A percentile compares a stretch with the other conserved stretches of the same genome.
phyloP scores from a whole-genome alignment of 2,329 filamentous ascomycete species.

The Gremmenia infestans region DNA sequence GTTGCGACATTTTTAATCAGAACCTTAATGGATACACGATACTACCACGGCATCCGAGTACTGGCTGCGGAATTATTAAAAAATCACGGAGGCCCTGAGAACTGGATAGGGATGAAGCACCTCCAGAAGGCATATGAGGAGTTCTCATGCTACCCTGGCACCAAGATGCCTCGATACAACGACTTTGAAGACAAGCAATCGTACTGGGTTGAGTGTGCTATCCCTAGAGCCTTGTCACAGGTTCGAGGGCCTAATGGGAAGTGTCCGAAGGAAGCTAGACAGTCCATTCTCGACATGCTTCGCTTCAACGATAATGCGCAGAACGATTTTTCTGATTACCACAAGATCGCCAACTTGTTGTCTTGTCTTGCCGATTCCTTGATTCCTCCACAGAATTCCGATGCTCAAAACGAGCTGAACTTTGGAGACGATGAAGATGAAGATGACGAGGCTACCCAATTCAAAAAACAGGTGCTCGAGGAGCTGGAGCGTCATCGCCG shows the following conservation, averaged over 20 bases:
- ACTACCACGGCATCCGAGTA: constrained; percentile 87
- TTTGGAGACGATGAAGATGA: constrained; percentile 39
- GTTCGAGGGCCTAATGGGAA: constrained; percentile 71
- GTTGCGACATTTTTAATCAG: constrained; percentile 85
- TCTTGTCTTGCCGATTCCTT: constrained; percentile 54
- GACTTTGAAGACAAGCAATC: constrained; percentile 84
- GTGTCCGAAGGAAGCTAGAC: constrained; percentile 73
- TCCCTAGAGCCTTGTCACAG: constrained; percentile 73
- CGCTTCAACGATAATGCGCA: constrained; percentile 92
- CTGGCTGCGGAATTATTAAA: constrained; percentile 78
- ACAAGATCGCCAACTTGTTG: constrained; percentile 82
- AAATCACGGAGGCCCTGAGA: constrained; percentile 66
- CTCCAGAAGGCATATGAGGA: constrained; percentile 81
- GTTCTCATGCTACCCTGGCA: constrained; percentile 78
- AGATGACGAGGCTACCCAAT: constrained; percentile 36
- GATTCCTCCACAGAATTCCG: constrained; percentile 37
- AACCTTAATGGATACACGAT: constrained; percentile 85
- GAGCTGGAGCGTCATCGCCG: constrained; percentile 63
- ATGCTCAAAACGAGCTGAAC: constrained; percentile 38
- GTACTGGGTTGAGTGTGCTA: constrained; percentile 80
- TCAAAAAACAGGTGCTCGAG: constrained; percentile 45
- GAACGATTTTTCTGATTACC: constrained; percentile 83
- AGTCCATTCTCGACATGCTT: constrained; percentile 83
- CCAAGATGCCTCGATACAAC: constrained; percentile 77
- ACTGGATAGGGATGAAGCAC: constrained; percentile 78